Evolutionary conservation across 768 basidiomycete species (phyloP), one percentile per base, ranked within the genome.

Genomic region (Suillus brevipes): DNA sequence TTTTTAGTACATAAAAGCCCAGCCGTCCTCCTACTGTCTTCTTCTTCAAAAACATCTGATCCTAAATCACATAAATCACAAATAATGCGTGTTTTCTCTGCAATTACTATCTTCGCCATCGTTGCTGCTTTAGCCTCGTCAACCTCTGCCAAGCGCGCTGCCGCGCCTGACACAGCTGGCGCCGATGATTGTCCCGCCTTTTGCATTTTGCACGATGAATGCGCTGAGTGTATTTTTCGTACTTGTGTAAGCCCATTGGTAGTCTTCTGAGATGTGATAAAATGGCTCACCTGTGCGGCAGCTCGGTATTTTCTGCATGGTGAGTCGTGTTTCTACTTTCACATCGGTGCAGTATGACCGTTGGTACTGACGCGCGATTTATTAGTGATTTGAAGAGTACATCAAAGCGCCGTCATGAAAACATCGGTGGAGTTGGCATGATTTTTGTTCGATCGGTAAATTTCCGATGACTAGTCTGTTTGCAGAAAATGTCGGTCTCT

Each of bases 271-370:
- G 43, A 10, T 45, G 4, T 45, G 43, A 45, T 45, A n/a, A n/a
- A 9, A n/a, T 45, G 10, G 20, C 43, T 45, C 1, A 45, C 43
- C n/a, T n/a, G 10, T 10, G 20, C 20, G 43, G 43, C 43, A 45
- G 43, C 0, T 10, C 0, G 9, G 1, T 45, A 0, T 4, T 10
- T n/a, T n/a, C 4, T 45, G 43, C 20, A 5, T 5, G 5, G 43
- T 45, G 43, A n/a, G 20, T 45, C 20, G 4, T 45, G 10, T 45
- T n/a, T 45, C 43, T 45, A 10, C 20, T 5, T 12, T 45, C 43
- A n/a, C 20, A 10, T 45, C 10, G 10, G 6, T n/a, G 43, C 7
- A n/a, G 43, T 45, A 45, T 45, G 10, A 10, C 10, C 43, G n/a
- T 45, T 45, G 43, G 43, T 4, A 45, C 10, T 45, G 43, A 45